Base-by-base conservation (phyloP, 352 stramenopile species). In the Pythium phragmitis region DNA sequence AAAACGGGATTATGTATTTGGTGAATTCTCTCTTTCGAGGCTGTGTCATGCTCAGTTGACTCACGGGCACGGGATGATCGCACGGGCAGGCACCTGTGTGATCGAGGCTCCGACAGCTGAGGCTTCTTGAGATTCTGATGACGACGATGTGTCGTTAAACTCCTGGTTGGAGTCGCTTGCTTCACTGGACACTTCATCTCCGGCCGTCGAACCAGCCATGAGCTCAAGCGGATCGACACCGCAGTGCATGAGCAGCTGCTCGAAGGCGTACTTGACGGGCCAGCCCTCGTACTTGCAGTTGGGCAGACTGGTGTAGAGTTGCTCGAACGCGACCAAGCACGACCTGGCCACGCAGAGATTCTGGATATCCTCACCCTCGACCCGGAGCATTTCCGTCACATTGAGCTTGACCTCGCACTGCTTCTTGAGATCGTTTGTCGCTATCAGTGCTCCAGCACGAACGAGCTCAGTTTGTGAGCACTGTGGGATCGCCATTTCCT, bases 301-400 rank as follows among this genome's bases (percentile, higher is more conserved):
- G n/a, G 51, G 51, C 19, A 58, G 51, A 11, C 34, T 48, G 2
- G 34, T 58, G 36, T 48, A 58, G 7, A 58, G 51, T 34, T 58
- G 17, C 36, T 36, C 19, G 17, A 58, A 33, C 6, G 51, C 51
- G 2, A n/a, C 37, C 33, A 30, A 21, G 36, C 51, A 58, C 7
- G 51, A 46, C 21, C 1, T 0, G 21, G 23, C 23, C 36, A 11
- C 34, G 36, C 51, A 45, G 4, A 58, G 36, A 19, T 12, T n/a
- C 34, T 48, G 14, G 19, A 41, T 23, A 4, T 58, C 16, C 30
- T 58, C 37, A 4, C 14, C 51, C n/a, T 41, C 17, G 17, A 58
- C 21, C 2, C n/a, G 36, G 12, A 58, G 16, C 51, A 58, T 43
- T 19, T 58, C 51, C 51, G 30, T 47, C 4, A 47, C 36, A 36